A percentile compares a stretch with the other conserved stretches of the same genome.
These are phyloP conservation scores for Venturiaceae sp. DNA, from an alignment of 2,329 filamentous ascomycete species.

Conservation along the genomic window DNA sequence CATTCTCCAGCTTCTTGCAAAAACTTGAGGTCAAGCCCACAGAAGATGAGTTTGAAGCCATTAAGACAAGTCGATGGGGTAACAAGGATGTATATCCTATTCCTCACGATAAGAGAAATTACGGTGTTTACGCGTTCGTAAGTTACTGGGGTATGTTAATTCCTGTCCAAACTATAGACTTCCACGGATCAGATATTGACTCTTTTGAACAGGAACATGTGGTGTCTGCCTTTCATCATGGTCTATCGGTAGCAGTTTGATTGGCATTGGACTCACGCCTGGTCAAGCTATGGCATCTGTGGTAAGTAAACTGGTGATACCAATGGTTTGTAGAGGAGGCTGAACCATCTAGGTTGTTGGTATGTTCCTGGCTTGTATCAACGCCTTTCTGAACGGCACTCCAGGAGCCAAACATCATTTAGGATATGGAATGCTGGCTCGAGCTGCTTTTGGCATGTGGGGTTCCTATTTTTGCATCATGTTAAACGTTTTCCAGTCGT, in stretches of 20 bases:
- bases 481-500: slow-evolving; percentile 13
- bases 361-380: slow-evolving; percentile 12
- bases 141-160: slow-evolving; percentile 10
- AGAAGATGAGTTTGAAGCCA: slow-evolving; percentile 13
- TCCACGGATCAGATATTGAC: not conserved
- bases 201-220: slow-evolving; percentile 9
- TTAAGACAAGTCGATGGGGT: slow-evolving; percentile 13
- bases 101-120: slow-evolving; percentile 12
- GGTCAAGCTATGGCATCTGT: slow-evolving; percentile 7
- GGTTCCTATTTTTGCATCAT: slow-evolving; percentile 15
- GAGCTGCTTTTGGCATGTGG: slow-evolving; percentile 14
- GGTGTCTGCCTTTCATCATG: slow-evolving; percentile 12
- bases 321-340: not conserved
- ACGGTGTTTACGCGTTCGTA: slow-evolving; percentile 11
- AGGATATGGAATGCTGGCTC: slow-evolving; percentile 14
- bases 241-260: slow-evolving; percentile 12
- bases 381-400: slow-evolving; percentile 12
- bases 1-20: slow-evolving; percentile 6
- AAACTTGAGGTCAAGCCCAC: slow-evolving; percentile 12
- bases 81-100: slow-evolving; percentile 14
- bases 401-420: slow-evolving; percentile 11
- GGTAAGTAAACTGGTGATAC: not conserved
- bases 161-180: not conserved
- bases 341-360: slow-evolving; percentile 6
- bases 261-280: slow-evolving; percentile 13